phyloP scores from a whole-genome alignment of 164 flowering plant genomes.

The Nymphaea colorata region DNA sequence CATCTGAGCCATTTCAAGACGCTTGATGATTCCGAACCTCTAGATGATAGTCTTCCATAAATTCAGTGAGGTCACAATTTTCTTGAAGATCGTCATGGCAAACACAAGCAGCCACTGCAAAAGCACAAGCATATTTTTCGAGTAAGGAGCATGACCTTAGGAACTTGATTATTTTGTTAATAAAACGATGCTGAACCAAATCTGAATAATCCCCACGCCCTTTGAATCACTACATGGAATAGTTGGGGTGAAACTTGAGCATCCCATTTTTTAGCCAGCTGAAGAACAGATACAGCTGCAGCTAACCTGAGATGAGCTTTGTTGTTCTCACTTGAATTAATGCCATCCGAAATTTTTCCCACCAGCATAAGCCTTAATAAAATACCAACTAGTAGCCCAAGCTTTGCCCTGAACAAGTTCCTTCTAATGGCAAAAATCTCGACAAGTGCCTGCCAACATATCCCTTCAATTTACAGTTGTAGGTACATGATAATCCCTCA shows the following conservation, averaged over 20 bases:
- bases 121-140: conserved; percentile 77
- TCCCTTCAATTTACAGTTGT: no score
- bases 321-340: conserved; percentile 35
- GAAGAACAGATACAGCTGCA: conserved; percentile 81
- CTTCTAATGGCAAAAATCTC: conserved; percentile 52
- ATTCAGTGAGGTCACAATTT: conserved; percentile 57
- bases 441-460: conserved; percentile 41
- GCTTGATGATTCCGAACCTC: conserved; percentile 31
- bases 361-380: conserved; percentile 38
- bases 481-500: no score
- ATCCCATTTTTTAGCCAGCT: conserved; percentile 85
- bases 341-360: conserved; percentile 20
- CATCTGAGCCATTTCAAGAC: conserved; percentile 18
- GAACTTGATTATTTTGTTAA: conserved; percentile 50
- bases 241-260: conserved; percentile 51
- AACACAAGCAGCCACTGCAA: conserved; percentile 57
- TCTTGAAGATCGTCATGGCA: conserved; percentile 33
- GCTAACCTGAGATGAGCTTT: conserved; percentile 51
- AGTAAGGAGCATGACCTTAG: conserved; percentile 50
- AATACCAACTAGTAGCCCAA: conserved; percentile 31
- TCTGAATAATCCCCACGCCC: conserved; percentile 64
- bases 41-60: conserved; percentile 39
- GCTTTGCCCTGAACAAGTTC: conserved; percentile 22
- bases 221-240: conserved; percentile 38
- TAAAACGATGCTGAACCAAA: conserved; percentile 33